Evolutionary conservation across 305 asterid species (phyloP).

Genomic region (Withania somnifera): DNA sequence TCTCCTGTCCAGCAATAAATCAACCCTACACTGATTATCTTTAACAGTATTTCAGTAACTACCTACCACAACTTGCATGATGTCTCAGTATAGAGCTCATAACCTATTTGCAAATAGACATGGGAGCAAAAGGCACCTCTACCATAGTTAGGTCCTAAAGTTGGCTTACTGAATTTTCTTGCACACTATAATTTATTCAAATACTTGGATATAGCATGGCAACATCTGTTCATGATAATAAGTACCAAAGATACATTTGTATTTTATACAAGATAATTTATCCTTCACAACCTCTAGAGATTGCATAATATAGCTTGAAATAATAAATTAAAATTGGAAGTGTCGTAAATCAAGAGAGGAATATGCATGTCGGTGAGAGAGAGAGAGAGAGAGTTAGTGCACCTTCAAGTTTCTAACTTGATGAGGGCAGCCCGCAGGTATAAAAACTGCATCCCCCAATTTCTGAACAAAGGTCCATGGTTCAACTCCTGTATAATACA

Average conservation of each 20-base stretch:
- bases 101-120: neutral
- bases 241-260: neutral
- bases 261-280: neutral
- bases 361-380: neutral
- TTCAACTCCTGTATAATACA: conserved; percentile 34
- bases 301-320: neutral
- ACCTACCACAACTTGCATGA: neutral
- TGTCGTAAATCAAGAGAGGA: neutral
- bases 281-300: neutral
- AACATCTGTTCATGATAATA: neutral
- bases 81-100: neutral
- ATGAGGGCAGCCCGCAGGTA: conserved; percentile 65
- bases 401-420: conserved; percentile 67
- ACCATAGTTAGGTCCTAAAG: neutral
- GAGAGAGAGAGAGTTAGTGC: neutral
- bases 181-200: neutral
- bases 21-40: neutral
- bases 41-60: neutral
- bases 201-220: neutral
- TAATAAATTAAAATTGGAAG: neutral
- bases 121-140: neutral
- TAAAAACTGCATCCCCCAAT: conserved; percentile 55
- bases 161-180: neutral
- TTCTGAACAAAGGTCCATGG: conserved; percentile 63
- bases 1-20: neutral